A percentile compares a stretch with the other conserved stretches of the same genome.
Evolutionary conservation across 805 yeast genomes (phyloP).

Genomic region (Ogataea siamensis): DNA sequence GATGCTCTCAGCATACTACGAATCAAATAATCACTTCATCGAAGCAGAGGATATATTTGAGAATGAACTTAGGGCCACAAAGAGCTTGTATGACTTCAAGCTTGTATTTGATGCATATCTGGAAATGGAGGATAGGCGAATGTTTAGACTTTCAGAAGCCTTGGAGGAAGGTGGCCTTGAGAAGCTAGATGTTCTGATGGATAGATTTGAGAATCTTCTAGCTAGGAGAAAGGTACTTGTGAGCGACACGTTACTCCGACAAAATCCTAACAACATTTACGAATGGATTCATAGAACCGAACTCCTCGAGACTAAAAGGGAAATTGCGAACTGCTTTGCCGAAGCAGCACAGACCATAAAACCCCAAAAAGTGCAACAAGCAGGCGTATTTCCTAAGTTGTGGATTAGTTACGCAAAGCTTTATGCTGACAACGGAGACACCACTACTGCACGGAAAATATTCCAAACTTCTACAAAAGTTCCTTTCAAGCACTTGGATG

Average conservation of each 20-base stretch:
- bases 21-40: conserved; percentile 36
- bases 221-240: conserved; percentile 54
- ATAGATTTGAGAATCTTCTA: conserved; percentile 52
- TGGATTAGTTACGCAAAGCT: conserved; percentile 72
- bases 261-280: conserved; percentile 56
- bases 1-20: conserved; percentile 48
- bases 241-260: conserved; percentile 66
- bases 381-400: conserved; percentile 47
- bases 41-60: conserved; percentile 45
- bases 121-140: conserved; percentile 54
- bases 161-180: conserved; percentile 28
- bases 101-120: conserved; percentile 59
- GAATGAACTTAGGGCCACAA: conserved; percentile 44
- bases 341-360: conserved; percentile 65
- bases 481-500: conserved; percentile 60
- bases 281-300: conserved; percentile 68
- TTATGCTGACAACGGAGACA: conserved; percentile 56
- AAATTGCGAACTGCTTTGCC: conserved; percentile 56
- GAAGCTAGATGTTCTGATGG: conserved; percentile 45
- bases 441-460: conserved; percentile 58
- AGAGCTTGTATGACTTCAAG: conserved; percentile 60
- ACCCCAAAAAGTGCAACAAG: conserved; percentile 48
- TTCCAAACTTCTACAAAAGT: conserved; percentile 66
- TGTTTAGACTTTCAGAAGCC: conserved; percentile 34
- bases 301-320: conserved; percentile 39